Base-by-base conservation (phyloP, 2,329 filamentous ascomycete genomes). In the Venturia oleaginea region DNA sequence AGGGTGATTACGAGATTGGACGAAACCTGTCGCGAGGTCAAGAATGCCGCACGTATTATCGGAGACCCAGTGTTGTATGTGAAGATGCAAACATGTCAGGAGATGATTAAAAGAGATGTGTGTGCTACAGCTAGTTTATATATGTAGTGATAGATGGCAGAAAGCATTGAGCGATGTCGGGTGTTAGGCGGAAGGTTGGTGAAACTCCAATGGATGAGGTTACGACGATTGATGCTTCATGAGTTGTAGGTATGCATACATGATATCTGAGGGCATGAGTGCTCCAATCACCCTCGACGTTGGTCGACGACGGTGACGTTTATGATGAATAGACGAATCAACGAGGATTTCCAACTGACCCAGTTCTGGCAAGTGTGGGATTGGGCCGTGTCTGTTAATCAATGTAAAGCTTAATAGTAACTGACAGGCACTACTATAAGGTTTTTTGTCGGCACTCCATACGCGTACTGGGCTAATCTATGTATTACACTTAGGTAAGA, bases 41-140 rank as follows among this genome's bases (percentile, higher is more conserved):
- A 96, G 82, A 97, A 96, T 74, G 93, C 94, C 43, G 94, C 94
- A 34, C 84, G 94, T 69, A 91, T 99, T 68, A 92, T 99, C 69
- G 94, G 94, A 30, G 94, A 99, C 74, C 94, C 94, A 3, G 88
- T 88, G 64, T 78, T 99, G 69, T 97, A 96, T 75, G 86, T 88
- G 69, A 99, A 99, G 84, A 99, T 99, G 93, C 88, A 96, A 78
- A 87, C 87, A 67, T 95, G 93, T 69, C 93, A 97, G 83, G 94
- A 99, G 81, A 84, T 97, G 83, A 99, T 99, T 74, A 95, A 96
- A 83, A 81, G 94, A 72, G 94, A 97, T 75, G 94, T 96, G 63
- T 95, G 91, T 27, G 92, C 92, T 22, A 91, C 92, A 46, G 91
- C 92, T 17, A 91, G 88, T 74, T 76, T 96, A 72, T 96, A 95